Evolutionary conservation across 768 basidiomycete species (phyloP).

Genomic region (Xerocomellus amylosporus): DNA sequence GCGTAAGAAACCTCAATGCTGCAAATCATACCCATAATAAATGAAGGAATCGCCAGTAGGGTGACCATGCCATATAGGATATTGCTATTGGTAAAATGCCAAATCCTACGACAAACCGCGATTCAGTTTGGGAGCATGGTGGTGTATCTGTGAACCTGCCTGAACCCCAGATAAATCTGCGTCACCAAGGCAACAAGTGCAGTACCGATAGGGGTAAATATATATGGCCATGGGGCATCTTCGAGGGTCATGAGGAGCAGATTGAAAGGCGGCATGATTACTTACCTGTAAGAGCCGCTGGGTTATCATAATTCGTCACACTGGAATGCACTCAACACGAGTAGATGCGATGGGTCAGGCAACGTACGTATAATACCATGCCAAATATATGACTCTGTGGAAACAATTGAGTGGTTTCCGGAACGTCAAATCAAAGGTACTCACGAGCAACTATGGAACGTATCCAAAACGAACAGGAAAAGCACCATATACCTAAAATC

Average conservation of each 20-base stretch:
- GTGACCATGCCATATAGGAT: constrained; percentile 36
- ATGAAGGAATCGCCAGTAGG: constrained; percentile 38
- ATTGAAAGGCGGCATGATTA: background rate
- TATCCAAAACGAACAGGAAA: constrained; percentile 19
- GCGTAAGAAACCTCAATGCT: constrained; percentile 45
- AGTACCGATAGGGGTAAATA: constrained; percentile 48
- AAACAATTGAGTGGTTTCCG: background rate
- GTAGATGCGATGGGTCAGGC: too few relatives aligned
- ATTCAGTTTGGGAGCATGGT: background rate
- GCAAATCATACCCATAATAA: constrained; percentile 43
- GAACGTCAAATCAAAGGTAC: background rate
- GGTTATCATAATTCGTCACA: constrained; percentile 13
- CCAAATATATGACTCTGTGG: constrained; percentile 18
- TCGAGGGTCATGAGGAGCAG: background rate
- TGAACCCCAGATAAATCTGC: constrained; percentile 46
- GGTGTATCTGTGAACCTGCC: constrained; percentile 28
- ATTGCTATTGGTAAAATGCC: constrained; percentile 8
- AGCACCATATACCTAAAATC: constrained; percentile 15
- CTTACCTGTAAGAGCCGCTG: constrained; percentile 8
- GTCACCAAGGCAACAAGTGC: constrained; percentile 48
- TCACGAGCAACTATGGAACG: constrained; percentile 20
- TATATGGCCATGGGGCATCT: constrained; percentile 48
- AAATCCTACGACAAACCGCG: constrained; percentile 10
- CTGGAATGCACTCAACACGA: background rate
- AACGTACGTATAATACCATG: constrained; percentile 18